Evolutionary conservation across 805 yeast species (phyloP), one percentile per base, ranked within the genome.

Genomic region (Saccharomyces eubayanus): DNA sequence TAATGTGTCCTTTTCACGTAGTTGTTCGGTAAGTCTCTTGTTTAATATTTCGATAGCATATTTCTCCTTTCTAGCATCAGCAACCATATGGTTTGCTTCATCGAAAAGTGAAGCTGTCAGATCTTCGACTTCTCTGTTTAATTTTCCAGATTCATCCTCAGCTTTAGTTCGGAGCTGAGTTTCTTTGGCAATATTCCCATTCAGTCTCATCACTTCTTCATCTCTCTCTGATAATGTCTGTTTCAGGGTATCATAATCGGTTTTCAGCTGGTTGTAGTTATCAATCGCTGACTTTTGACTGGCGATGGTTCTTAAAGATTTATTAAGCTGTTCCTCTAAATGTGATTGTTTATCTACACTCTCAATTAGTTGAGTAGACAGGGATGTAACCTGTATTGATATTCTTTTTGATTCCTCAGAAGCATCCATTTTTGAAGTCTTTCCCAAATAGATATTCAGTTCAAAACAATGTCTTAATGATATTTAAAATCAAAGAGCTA

Each of bases 51-150:
- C 82, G 56, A 75, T 75, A 31, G 80, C 81, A 63, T 83, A 77
- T 5, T 84, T 79, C 53, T 84, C 86, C 51, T 81, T 76, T 55
- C 87, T 80, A 0, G 96, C 96, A 57, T 83, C 81, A 49, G 85
- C 81, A 6, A 89, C 96, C 88, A 88, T 87, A 50, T 78, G 77
- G 65, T 89, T 89, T 12, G 96, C 96, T 64, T 89, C 94, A 57
- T 81, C 85, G 64, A 89, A 89, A 31, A 89, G 71, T 1, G 90
- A 81, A 1, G 84, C 88, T 1, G 90, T 81, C 48, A 89, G 70
- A 43, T 88, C 96, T 63, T 87, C 94, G 40, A 89, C 86, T 65
- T 89, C 96, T 31, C 77, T 80, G 57, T 84, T 80, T 50, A 89
- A 70, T 54, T 78, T 76, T 48, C 78, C 74, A 16, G 80, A 84